Percentiles rank a stretch among this genome's conserved stretches.
Conservation (phyloP, 1,284 basidiomycete genomes). For the Melampsora americana region DNA sequence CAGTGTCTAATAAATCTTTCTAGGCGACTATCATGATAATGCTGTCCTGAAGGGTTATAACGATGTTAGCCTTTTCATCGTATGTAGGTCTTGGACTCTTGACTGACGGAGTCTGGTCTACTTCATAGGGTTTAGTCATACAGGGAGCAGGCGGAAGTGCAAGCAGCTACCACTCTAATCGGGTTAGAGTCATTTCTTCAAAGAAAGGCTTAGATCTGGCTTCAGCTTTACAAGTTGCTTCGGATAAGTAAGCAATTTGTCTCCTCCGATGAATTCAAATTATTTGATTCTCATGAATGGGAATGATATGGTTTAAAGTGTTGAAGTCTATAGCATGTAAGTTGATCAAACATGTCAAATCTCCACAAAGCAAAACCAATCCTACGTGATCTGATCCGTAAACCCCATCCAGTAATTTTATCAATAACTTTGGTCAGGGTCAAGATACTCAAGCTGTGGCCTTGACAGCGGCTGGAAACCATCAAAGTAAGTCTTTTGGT, state of each 20-base stretch:
- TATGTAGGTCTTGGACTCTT: not conserved
- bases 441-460: conserved; percentile 39
- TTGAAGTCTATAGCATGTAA: conserved; percentile 5
- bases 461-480: conserved; percentile 16
- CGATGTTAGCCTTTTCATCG: not conserved
- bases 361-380: too few species aligned
- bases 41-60: not conserved
- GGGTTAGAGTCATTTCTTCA: not conserved
- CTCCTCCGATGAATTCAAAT: too few species aligned
- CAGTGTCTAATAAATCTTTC: not conserved
- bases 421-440: conserved; percentile 26
- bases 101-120: not conserved
- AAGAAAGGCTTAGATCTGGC: conserved; percentile 6
- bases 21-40: not conserved
- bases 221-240: not conserved
- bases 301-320: not conserved
- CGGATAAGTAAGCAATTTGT: not conserved
- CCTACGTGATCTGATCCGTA: too few species aligned
- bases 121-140: not conserved
- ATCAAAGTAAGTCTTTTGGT: conserved; percentile 23
- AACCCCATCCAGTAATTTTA: conserved; percentile 15
- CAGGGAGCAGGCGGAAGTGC: not conserved
- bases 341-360: not conserved
- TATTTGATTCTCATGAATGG: not conserved
- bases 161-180: not conserved